Conservation (phyloP, 1,284 basidiomycete species). For the Neolentinus lepideus region DNA sequence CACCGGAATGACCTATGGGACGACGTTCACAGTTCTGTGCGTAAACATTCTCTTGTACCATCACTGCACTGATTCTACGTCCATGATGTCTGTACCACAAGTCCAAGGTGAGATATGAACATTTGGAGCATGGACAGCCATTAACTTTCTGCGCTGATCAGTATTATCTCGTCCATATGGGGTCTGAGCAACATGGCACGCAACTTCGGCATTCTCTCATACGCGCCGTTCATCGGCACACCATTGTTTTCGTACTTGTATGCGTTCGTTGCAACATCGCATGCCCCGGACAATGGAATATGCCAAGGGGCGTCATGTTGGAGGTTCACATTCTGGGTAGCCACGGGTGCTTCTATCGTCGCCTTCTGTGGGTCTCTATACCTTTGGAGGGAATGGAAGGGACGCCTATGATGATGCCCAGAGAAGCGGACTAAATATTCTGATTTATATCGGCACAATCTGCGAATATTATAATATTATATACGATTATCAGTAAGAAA, state of each 20-base stretch:
- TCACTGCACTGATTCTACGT: not conserved
- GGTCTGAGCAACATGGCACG: slow-evolving; percentile 60
- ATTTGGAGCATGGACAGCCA: not conserved
- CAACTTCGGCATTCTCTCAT: slow-evolving; percentile 68
- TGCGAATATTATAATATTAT: not conserved
- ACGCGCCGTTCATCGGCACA: slow-evolving; percentile 68
- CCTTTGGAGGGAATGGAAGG: slow-evolving; percentile 59
- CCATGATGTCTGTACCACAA: not conserved
- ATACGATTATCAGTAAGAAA: not conserved
- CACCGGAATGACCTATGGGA: slow-evolving; percentile 60
- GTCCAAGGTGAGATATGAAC: not conserved
- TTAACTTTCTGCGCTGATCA: slow-evolving; percentile 38
- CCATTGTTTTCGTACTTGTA: slow-evolving; percentile 71
- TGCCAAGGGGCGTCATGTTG: slow-evolving; percentile 60
- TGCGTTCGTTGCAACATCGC: slow-evolving; percentile 52
- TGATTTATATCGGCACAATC: too few relatives aligned
- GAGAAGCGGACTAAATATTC: not conserved
- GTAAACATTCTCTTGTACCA: slow-evolving; percentile 15
- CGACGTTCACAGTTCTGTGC: slow-evolving; percentile 62
- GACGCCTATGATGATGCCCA: slow-evolving; percentile 31
- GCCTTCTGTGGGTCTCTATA: slow-evolving; percentile 36
- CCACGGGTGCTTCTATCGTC: slow-evolving; percentile 31
- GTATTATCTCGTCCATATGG: slow-evolving; percentile 64
- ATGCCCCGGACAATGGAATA: slow-evolving; percentile 30
- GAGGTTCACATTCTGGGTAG: slow-evolving; percentile 54